Evolutionary conservation across 768 basidiomycete species (phyloP), one percentile per base, ranked within the genome.

Genomic region (Amanita pallidorosea): DNA sequence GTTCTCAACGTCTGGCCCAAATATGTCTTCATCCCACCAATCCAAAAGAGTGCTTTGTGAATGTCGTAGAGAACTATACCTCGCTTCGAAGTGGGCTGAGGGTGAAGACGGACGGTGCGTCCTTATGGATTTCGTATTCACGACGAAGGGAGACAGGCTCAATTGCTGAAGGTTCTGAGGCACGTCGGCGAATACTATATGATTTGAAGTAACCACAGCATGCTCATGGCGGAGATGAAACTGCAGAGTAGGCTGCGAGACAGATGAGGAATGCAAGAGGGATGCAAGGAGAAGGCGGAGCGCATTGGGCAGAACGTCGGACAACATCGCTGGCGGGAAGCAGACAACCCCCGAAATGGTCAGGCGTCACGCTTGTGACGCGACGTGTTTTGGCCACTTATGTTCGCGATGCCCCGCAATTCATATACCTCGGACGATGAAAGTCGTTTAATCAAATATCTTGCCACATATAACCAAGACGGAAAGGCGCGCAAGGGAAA

Each of bases 1-100:
- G 56, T 80, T 77, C 13, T 68, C 67, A 7, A 83, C 72, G 58
- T 93, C 79, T 0, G 91, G 91, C 0, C 73, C 83, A 2, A 60
- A 56, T 0, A 86, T 70, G 23, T 83, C 74, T 6, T 70, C 67
- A 31, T 75, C 73, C 12, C 80, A 65, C 89, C 89, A 91, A 12
- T 66, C 58, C 18, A 76, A 51, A 7, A 60, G 54, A 15, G 65
- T 64, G 49, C 57, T 69, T 41, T 53, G 45, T 7, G 61, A 62
- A 22, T 64, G 59, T 45, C 58, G 55, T 58, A 68, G 66, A 37
- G 72, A 73, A 29, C 55, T 59, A 47, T 41, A 23, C 5, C 67
- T 64, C 15, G 67, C 64, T 29, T 58, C 55, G 6, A 58, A 23
- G 49, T 64, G 65, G 3, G 65, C 64, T 18, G 52, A 49, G 29